Evolutionary conservation across 176 grass and related monocot species (phyloP).

Genomic region (Carex pumila): DNA sequence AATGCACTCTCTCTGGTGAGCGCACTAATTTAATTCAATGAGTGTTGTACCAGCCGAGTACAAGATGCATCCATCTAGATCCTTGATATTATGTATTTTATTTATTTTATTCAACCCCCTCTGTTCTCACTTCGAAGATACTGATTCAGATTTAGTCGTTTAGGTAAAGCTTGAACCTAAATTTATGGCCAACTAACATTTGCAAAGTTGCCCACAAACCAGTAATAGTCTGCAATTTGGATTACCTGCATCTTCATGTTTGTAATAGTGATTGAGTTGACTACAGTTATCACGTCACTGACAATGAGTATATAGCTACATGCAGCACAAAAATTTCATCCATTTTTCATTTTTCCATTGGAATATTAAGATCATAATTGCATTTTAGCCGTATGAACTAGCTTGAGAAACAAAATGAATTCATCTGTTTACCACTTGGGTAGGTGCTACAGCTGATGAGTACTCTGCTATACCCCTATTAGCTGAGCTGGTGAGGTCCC

Average conservation of each 20-base stretch:
- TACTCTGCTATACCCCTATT: not conserved
- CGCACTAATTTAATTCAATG: not conserved
- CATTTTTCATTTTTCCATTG: not conserved
- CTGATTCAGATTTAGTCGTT: not conserved
- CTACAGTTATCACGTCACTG: not conserved
- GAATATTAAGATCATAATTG: not conserved
- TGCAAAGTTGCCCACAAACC: not conserved
- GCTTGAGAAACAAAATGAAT: not conserved
- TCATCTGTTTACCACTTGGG: not conserved
- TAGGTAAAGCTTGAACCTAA: not conserved
- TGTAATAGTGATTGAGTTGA: not conserved
- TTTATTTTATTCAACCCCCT: not conserved
- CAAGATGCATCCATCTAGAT: not conserved
- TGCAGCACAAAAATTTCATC: not conserved
- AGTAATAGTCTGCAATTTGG: not conserved
- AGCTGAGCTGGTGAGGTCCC: not conserved
- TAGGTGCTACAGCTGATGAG: not conserved
- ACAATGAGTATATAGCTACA: not conserved
- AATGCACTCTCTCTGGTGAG: slow-evolving; percentile 67
- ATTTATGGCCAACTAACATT: not conserved
- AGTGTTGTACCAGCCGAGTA: not conserved
- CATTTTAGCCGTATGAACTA: not conserved
- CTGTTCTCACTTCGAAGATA: not conserved
- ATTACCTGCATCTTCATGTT: not conserved
- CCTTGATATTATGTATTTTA: slow-evolving; percentile 21